Percentiles rank a stretch among this genome's conserved stretches.
These are phyloP conservation scores for Stereum hirsutum DNA, from an alignment of 1,284 basidiomycete species.

Conservation along the genomic window DNA sequence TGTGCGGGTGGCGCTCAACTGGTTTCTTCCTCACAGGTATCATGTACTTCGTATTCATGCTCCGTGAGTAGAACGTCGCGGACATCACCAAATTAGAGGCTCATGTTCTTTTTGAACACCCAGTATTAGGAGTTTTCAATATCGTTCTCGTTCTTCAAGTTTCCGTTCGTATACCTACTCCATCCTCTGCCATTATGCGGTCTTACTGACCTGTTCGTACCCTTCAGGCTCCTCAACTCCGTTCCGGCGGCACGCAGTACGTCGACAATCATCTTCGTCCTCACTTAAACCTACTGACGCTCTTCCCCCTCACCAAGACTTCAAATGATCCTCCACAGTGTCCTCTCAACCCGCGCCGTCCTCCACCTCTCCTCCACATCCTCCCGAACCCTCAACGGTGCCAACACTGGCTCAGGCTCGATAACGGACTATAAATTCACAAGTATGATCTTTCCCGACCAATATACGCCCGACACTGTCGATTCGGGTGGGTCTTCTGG, in stretches of 20 bases:
- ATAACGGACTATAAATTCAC: no score
- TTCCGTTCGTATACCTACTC: conserved; percentile 2
- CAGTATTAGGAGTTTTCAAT: conserved; percentile 10
- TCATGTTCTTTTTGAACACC: background rate
- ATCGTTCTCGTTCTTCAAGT: conserved; percentile 6
- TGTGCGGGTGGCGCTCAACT: no score
- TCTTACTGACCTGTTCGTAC: background rate
- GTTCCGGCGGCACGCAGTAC: conserved; percentile 5
- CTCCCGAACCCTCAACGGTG: no score
- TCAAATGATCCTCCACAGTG: conserved; percentile 5
- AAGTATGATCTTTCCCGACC: no score
- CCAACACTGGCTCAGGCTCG: no score
- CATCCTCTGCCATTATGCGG: background rate
- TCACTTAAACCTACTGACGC: background rate
- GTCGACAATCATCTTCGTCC: background rate
- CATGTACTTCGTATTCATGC: conserved; percentile 11
- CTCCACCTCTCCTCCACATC: conserved; percentile 7
- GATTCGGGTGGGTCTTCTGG: no score
- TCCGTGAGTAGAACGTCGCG: conserved; percentile 4
- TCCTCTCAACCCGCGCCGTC: conserved; percentile 8
- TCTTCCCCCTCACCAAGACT: background rate
- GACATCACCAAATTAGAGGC: background rate
- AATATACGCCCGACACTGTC: no score
- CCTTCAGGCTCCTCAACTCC: conserved; percentile 6
- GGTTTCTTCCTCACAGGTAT: no score